A percentile compares a stretch with the other conserved stretches of the same genome.
Evolutionary conservation across 2,329 filamentous ascomycete species (phyloP).

Genomic region (Hawksworthiomyces lignivorus): DNA sequence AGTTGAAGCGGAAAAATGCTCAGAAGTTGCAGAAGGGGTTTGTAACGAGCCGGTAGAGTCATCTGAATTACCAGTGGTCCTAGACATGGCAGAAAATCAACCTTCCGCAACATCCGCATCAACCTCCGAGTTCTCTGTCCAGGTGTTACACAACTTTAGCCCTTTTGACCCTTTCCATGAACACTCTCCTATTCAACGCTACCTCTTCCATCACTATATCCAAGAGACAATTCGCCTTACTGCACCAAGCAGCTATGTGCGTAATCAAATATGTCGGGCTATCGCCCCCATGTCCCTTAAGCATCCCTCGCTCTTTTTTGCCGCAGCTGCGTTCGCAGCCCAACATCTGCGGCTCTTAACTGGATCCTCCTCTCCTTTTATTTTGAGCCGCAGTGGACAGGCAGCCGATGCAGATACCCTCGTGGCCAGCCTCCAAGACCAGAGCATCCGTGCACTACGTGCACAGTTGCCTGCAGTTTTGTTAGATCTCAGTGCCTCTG

Average conservation of each 20-base stretch:
- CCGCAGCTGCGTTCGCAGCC: constrained; percentile 9
- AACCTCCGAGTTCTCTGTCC: no score
- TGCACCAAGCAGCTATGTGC: constrained; percentile 10
- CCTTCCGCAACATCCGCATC: neutral
- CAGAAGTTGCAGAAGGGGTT: neutral
- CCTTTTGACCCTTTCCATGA: neutral
- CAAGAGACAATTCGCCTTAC: constrained; percentile 13
- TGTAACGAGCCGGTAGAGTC: neutral
- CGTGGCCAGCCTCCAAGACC: constrained; percentile 4
- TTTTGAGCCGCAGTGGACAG: neutral
- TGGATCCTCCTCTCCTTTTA: neutral
- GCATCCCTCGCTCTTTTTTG: constrained; percentile 7
- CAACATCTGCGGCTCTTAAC: constrained; percentile 4
- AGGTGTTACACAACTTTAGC: neutral
- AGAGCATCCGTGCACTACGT: constrained; percentile 8
- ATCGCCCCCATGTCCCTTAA: constrained; percentile 10
- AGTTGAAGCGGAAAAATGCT: neutral
- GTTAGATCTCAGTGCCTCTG: neutral
- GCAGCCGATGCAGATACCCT: neutral
- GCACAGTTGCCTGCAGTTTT: neutral
- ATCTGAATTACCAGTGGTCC: neutral
- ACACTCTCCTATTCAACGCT: constrained; percentile 4
- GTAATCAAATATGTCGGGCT: constrained; percentile 9
- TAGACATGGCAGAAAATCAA: neutral
- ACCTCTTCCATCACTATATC: constrained; percentile 11